Conservation (phyloP, 1,284 basidiomycete species). For the Volvariella surrecta region DNA sequence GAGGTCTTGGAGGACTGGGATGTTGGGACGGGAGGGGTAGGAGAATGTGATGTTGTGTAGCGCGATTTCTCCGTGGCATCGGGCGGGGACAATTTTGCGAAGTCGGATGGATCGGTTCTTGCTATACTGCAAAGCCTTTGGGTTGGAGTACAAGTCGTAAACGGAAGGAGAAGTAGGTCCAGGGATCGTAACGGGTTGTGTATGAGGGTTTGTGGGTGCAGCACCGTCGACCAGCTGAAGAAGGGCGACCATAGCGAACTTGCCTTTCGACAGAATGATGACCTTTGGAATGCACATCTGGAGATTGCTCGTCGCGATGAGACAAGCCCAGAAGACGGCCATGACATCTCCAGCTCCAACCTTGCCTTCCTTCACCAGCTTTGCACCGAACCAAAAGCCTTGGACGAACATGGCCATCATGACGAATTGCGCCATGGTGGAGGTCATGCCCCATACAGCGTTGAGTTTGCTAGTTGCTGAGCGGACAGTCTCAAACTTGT, state of each 20-base stretch:
- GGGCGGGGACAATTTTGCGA: slow-evolving; percentile 49
- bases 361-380: slow-evolving; percentile 71
- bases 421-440: slow-evolving; percentile 67
- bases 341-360: slow-evolving; percentile 75
- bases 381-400: slow-evolving; percentile 93
- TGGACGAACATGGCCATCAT: slow-evolving; percentile 93
- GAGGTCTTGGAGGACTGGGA: slow-evolving; percentile 54
- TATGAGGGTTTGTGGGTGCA: slow-evolving; percentile 10
- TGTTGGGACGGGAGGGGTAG: slow-evolving; percentile 76
- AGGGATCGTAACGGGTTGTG: slow-evolving; percentile 12
- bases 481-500: slow-evolving; percentile 39
- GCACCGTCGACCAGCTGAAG: slow-evolving; percentile 45
- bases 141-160: slow-evolving; percentile 9
- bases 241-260: slow-evolving; percentile 73
- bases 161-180: slow-evolving; percentile 10
- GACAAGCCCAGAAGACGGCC: slow-evolving; percentile 94
- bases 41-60: slow-evolving; percentile 75
- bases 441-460: slow-evolving; percentile 69
- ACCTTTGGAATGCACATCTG: slow-evolving; percentile 83
- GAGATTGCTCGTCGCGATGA: slow-evolving; percentile 81
- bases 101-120: slow-evolving; percentile 25
- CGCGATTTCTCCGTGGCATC: slow-evolving; percentile 71
- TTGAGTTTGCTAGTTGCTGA: slow-evolving; percentile 48
- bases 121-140: slow-evolving; percentile 13
- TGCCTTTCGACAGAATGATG: slow-evolving; percentile 77